Percentiles rank a stretch among this genome's conserved stretches.
Conservation (phyloP, 106 monocot genomes). For the Amphibolis antarctica region DNA sequence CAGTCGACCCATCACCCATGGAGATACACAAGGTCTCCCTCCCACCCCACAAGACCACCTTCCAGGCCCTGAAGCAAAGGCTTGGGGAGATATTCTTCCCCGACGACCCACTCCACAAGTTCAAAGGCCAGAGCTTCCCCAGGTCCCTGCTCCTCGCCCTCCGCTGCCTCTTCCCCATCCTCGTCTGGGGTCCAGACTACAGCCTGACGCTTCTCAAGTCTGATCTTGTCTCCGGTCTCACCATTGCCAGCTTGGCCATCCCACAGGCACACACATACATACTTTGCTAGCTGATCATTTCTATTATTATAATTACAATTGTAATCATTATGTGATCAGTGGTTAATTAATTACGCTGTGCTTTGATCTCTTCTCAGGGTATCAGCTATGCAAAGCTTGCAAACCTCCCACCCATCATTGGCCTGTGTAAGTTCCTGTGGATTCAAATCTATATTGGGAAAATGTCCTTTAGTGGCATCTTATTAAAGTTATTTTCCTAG, state of each 20-base stretch:
- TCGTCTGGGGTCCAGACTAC: conserved; percentile 9
- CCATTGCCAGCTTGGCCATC: conserved; percentile 18
- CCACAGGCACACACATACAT: conserved; percentile 7
- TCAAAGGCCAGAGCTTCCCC: neutral
- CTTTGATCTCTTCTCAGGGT: conserved; percentile 1
- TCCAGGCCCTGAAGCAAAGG: neutral
- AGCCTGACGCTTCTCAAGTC: conserved; percentile 5
- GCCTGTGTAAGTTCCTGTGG: conserved; percentile 15
- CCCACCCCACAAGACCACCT: neutral
- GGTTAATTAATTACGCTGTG: neutral
- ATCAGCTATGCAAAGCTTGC: conserved; percentile 20
- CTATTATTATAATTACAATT: no score
- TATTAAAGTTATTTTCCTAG: no score
- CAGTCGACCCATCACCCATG: conserved; percentile 1
- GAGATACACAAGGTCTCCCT: conserved; percentile 11
- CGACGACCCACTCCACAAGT: conserved; percentile 10
- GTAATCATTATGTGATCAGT: neutral
- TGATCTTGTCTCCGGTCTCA: conserved; percentile 13
- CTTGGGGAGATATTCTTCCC: conserved; percentile 12
- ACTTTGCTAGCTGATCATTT: no score
- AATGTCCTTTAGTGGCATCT: no score
- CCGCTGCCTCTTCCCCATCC: conserved; percentile 10
- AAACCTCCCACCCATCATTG: conserved; percentile 10
- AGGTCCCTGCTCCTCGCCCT: neutral
- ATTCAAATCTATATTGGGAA: no score